Conservation (phyloP, 768 basidiomycete genomes). For the Hygrocybe punicea region DNA sequence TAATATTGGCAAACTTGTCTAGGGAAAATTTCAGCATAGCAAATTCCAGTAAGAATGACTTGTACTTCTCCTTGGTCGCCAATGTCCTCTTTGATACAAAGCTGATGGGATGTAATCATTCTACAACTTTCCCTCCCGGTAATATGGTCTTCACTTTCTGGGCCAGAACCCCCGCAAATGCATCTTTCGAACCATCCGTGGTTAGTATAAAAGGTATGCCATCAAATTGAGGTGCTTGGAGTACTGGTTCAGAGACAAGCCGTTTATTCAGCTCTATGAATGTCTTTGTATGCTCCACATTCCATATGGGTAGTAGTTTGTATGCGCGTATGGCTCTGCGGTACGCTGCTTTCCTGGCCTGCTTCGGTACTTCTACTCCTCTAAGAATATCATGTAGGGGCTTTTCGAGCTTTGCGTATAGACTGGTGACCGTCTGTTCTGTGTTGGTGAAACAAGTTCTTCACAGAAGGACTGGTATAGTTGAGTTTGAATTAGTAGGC, state of each 20-base stretch:
- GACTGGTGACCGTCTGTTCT: no score
- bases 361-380: conserved; percentile 17
- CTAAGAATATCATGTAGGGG: conserved; percentile 32
- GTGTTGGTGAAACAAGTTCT: no score
- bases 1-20: conserved; percentile 25
- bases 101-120: conserved; percentile 21
- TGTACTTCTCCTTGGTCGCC: conserved; percentile 27
- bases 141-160: conserved; percentile 23
- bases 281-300: not conserved
- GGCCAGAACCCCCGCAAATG: conserved; percentile 31
- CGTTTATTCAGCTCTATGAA: not conserved
- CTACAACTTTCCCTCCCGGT: conserved; percentile 18
- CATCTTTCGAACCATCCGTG: conserved; percentile 35
- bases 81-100: conserved; percentile 37
- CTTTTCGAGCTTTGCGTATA: conserved; percentile 31
- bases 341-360: conserved; percentile 9
- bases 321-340: conserved; percentile 5
- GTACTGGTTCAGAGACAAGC: conserved; percentile 19
- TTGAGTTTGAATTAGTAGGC: no score
- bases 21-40: conserved; percentile 35
- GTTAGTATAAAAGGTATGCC: conserved; percentile 36
- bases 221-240: conserved; percentile 24
- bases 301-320: conserved; percentile 21
- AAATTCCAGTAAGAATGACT: conserved; percentile 37
- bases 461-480: no score